Percentiles rank a stretch among this genome's conserved stretches.
phyloP scores from a whole-genome alignment of 495 filamentous ascomycete species.

The Penicillium simplicissimum region DNA sequence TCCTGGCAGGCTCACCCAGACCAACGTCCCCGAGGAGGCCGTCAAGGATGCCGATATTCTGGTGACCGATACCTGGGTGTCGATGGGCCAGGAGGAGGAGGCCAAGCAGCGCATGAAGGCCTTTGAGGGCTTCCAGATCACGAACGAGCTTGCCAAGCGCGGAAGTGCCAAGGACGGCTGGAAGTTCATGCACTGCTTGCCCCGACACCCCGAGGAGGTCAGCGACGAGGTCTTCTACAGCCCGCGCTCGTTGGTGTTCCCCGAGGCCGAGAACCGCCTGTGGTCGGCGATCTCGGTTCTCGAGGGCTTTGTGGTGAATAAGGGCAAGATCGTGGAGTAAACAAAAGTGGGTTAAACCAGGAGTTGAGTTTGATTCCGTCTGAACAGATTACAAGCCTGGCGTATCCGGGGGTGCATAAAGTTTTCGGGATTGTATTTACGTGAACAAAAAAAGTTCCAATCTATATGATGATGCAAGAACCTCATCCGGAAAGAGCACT shows the following conservation, averaged over 20 bases:
- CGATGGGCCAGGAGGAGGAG: slow-evolving; percentile 95
- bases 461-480: not conserved
- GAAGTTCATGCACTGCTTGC: slow-evolving; percentile 99
- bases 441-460: slow-evolving; percentile 2
- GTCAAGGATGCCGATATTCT: slow-evolving; percentile 86
- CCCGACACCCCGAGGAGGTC: slow-evolving; percentile 92
- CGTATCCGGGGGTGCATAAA: not conserved
- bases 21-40: slow-evolving; percentile 80
- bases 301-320: slow-evolving; percentile 89
- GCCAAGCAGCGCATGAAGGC: slow-evolving; percentile 69
- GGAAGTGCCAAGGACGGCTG: slow-evolving; percentile 86
- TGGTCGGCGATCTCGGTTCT: slow-evolving; percentile 86
- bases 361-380: not conserved
- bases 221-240: slow-evolving; percentile 93
- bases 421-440: slow-evolving; percentile 5
- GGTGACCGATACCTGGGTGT: slow-evolving; percentile 96
- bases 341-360: not conserved
- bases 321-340: slow-evolving; percentile 65
- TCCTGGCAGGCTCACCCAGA: slow-evolving; percentile 71
- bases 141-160: slow-evolving; percentile 72
- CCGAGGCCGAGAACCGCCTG: slow-evolving; percentile 89
- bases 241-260: slow-evolving; percentile 78
- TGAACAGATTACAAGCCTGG: not conserved
- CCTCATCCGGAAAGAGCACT: not conserved
- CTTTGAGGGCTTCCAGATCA: slow-evolving; percentile 90